phyloP scores from a whole-genome alignment of 148 eudicot species.

The Agrostemma githago region DNA sequence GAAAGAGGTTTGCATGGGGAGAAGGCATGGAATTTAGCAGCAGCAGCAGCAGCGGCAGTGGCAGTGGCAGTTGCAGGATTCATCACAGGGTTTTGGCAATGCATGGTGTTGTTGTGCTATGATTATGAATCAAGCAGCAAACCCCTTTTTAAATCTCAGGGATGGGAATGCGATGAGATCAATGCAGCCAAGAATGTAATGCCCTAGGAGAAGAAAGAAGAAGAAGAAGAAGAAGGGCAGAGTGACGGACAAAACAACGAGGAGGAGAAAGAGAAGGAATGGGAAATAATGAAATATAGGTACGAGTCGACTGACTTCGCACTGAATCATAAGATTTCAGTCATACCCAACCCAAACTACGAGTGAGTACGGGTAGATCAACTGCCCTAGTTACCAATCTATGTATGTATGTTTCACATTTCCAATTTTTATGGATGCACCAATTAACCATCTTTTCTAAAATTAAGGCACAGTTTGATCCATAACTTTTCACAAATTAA shows the following conservation, averaged over 20 bases:
- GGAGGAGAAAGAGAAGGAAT: neutral
- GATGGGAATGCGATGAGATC: neutral
- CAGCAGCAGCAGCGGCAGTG: neutral
- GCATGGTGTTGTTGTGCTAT: neutral
- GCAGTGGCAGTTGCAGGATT: neutral
- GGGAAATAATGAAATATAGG: too few species aligned
- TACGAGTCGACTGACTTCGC: too few species aligned
- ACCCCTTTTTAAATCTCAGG: neutral
- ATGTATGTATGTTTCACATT: too few species aligned
- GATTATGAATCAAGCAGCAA: neutral
- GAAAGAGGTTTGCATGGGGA: conserved; percentile 8
- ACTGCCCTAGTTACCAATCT: too few species aligned
- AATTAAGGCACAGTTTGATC: too few species aligned
- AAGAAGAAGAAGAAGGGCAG: neutral
- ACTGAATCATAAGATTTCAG: too few species aligned
- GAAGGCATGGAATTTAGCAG: neutral
- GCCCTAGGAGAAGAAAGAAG: neutral
- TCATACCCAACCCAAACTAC: too few species aligned
- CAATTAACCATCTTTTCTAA: too few species aligned
- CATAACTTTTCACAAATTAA: too few species aligned
- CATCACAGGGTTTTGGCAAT: conserved; percentile 10
- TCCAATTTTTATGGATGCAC: too few species aligned
- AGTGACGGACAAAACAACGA: conserved; percentile 15
- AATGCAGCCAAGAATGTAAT: neutral
- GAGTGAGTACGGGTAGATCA: too few species aligned